phyloP scores from a whole-genome alignment of 2,329 filamentous ascomycete species.

The Alternaria viburni region DNA sequence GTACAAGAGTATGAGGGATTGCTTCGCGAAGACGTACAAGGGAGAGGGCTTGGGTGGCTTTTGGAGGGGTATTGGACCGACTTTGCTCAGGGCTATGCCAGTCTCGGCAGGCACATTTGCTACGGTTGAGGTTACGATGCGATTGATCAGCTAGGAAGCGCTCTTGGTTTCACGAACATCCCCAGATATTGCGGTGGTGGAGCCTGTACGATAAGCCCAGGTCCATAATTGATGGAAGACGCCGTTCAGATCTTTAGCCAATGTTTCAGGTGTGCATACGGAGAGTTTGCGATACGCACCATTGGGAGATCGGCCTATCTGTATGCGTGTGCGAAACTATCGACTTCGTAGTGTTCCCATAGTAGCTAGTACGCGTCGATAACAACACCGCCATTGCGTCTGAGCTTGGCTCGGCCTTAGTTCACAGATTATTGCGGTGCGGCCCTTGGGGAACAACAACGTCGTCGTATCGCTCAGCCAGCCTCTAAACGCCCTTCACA shows the following conservation, averaged over 20 bases:
- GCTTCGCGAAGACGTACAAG: constrained; percentile 82
- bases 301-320: background rate
- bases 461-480: background rate
- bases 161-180: background rate
- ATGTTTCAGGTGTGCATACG: background rate
- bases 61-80: constrained; percentile 93
- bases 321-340: background rate
- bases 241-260: background rate
- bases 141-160: constrained; percentile 21
- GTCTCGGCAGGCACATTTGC: constrained; percentile 98
- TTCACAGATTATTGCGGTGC: background rate
- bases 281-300: background rate
- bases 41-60: constrained; percentile 82
- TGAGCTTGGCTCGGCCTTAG: background rate
- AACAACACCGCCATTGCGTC: background rate
- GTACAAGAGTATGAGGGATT: constrained; percentile 85
- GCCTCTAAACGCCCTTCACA: background rate
- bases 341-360: background rate
- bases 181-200: background rate
- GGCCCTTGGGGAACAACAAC: background rate
- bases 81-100: constrained; percentile 91
- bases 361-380: background rate
- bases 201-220: background rate
- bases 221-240: background rate
- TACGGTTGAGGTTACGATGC: constrained; percentile 55